Base-by-base conservation (phyloP, 371 early-diverging fungal genomes). In the Actinomortierella ambigua region DNA sequence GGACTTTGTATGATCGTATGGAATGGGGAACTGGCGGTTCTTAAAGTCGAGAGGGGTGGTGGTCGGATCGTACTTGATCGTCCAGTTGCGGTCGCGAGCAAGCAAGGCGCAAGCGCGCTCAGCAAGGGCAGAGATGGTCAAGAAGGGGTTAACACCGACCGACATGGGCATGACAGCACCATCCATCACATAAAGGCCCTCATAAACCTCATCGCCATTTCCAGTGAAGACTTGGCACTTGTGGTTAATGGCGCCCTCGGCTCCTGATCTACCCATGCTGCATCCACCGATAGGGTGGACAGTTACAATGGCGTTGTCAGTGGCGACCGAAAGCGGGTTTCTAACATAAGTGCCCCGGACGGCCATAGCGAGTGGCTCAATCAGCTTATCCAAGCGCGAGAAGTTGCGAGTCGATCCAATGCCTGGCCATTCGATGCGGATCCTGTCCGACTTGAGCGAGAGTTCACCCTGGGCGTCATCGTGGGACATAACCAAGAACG, bases 401-500 rank as follows among this genome's bases (percentile, higher is more conserved):
- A 77, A 62, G 34, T 65, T 59, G 18, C 68, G 55, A 22, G 65
- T 57, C 15, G 68, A 47, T 20, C 79, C 79, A 11, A 69, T 69
- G 39, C 69, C 77, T 13, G 67, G 64, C 75, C 70, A 75, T 24
- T 57, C 18, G 44, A 79, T 77, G 11, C 69, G 66, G 24, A 79
- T 34, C 27, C 69, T 61, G 56, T 79, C 75, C 42, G 77, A 59
- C 44, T 50, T 50, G 9, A 79, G 61, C 2, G 27, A 22, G 48
- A 79, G 48, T 29, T 77, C 65, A 5, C 79, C 79, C 15, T 63
- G 60, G 26, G 70, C 60, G 15, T 77, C 77, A 42, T 79, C 79
- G 44, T 79, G 79, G 27, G 79, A 79, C 79, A 79, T 79, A 46
- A 79, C 55, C 54, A 79, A 58, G 61, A 73, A 79, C 0, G 69